Conservation (phyloP, 1,139 yeast species). For the Scheffersomyces illinoinensis region DNA sequence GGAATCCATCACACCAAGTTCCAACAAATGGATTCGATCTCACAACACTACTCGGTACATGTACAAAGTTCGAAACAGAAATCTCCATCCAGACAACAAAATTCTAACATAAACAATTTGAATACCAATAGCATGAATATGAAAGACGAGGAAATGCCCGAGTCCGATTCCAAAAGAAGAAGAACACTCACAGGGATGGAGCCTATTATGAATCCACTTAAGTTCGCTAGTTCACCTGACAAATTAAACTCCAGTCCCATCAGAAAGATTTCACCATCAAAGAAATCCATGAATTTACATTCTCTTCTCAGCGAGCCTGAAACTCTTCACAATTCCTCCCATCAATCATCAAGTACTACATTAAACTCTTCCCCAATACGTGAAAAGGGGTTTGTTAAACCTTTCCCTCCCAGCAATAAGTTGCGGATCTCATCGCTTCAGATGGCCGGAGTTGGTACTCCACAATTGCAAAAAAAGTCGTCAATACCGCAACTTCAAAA, state of each 20-base stretch:
- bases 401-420: slow-evolving; percentile 26
- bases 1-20: slow-evolving; percentile 36
- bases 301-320: background rate
- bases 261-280: slow-evolving; percentile 39
- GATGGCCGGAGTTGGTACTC: slow-evolving; percentile 33
- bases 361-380: background rate
- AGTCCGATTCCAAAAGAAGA: slow-evolving; percentile 20
- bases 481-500: slow-evolving; percentile 17
- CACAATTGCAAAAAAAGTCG: slow-evolving; percentile 14
- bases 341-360: background rate
- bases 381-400: slow-evolving; percentile 22
- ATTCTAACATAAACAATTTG: background rate
- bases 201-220: slow-evolving; percentile 17
- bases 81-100: background rate
- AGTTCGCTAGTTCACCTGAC: slow-evolving; percentile 2
- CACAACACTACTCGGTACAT: slow-evolving; percentile 38
- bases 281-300: slow-evolving; percentile 40
- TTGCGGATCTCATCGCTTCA: slow-evolving; percentile 32
- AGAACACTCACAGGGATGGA: slow-evolving; percentile 27
- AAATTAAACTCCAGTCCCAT: slow-evolving; percentile 16
- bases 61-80: background rate
- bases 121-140: background rate
- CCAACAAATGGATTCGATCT: slow-evolving; percentile 44
- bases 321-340: background rate
- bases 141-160: background rate